Base-by-base conservation (phyloP, 768 basidiomycete species). In the Mycena alexandri region DNA sequence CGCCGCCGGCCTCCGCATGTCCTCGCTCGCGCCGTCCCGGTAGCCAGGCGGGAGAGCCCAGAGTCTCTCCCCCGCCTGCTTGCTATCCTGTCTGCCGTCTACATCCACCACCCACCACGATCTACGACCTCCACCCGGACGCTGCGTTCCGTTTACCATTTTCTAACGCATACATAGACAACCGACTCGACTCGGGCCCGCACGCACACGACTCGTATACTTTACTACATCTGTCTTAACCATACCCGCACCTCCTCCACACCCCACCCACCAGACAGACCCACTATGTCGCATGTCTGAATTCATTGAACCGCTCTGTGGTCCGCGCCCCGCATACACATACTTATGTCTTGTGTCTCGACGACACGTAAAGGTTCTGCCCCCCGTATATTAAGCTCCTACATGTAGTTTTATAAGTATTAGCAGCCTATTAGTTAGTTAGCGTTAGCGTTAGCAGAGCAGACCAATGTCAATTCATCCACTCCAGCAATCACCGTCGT, bases 1-100 rank as follows among this genome's bases (percentile, higher is more conserved):
- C 48, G 87, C 89, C 10, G 90, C 93, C 76, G 93, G 89, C 56
- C 84, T 95, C 58, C 83, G 84, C 72, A 83, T 91, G 34, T 94
- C 89, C 34, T 89, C 93, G 13, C 79, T 94, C 66, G 92, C 92
- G 43, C 84, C 89, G 43, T 74, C 77, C 69, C 85, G 88, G 77
- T 88, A 70, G 74, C 61, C 47, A 16, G 36, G 46, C 47, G 59
- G 53, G 53, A 54, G 25, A 52, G 46, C 60, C 8, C 38, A 38
- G 38, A 38, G 38, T 38, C 38, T 38, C 38, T 38, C 52, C 54
- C 38, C n/a, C n/a, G n/a, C n/a, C n/a, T n/a, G n/a, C n/a, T n/a
- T n/a, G n/a, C n/a, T n/a, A n/a, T n/a, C 24, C 59, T 48, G 29
- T 41, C 67, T 34, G 38, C 34, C n/a, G 10, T 22, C 16, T 24